Conservation (phyloP, 2,329 filamentous ascomycete genomes). For the Aaosphaeria arxii region DNA sequence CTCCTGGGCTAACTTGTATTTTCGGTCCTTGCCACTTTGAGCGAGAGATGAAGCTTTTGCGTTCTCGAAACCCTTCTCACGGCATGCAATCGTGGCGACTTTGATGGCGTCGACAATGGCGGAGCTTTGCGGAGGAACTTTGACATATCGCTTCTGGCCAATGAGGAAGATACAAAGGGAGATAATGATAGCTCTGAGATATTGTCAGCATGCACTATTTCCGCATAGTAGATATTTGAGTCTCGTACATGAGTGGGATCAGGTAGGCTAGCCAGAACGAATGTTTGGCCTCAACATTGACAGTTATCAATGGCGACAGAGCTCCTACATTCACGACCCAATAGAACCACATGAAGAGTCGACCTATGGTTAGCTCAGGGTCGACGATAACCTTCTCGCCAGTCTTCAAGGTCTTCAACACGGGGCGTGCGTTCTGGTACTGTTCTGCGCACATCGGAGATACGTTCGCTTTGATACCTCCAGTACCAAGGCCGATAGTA, state of each 20-base stretch:
- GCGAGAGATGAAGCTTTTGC: slow-evolving; percentile 27
- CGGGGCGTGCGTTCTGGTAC: slow-evolving; percentile 30
- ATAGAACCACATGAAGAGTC: slow-evolving; percentile 51
- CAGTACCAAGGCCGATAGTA: slow-evolving; percentile 64
- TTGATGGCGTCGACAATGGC: slow-evolving; percentile 61
- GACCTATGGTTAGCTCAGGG: slow-evolving; percentile 63
- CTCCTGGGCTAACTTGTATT: too few species aligned
- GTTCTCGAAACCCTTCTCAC: slow-evolving; percentile 77
- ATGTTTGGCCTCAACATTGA: slow-evolving; percentile 45
- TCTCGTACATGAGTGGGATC: too few species aligned
- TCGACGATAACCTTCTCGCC: slow-evolving; percentile 62
- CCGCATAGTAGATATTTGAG: too few species aligned
- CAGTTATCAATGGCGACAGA: slow-evolving; percentile 22
- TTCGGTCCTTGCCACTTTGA: too few species aligned
- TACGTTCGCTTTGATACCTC: slow-evolving; percentile 68
- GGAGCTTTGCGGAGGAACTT: slow-evolving; percentile 60
- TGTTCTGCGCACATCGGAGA: slow-evolving; percentile 60
- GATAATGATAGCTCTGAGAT: too few species aligned
- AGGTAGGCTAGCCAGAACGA: slow-evolving; percentile 69
- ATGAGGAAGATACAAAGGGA: too few species aligned
- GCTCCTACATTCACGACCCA: slow-evolving; percentile 38
- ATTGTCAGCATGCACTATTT: too few species aligned
- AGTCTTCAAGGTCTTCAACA: slow-evolving; percentile 24
- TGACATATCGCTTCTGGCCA: too few species aligned
- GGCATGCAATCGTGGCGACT: slow-evolving; percentile 47